Evolutionary conservation across 768 basidiomycete species (phyloP).

Genomic region (Peribolospora baueri): DNA sequence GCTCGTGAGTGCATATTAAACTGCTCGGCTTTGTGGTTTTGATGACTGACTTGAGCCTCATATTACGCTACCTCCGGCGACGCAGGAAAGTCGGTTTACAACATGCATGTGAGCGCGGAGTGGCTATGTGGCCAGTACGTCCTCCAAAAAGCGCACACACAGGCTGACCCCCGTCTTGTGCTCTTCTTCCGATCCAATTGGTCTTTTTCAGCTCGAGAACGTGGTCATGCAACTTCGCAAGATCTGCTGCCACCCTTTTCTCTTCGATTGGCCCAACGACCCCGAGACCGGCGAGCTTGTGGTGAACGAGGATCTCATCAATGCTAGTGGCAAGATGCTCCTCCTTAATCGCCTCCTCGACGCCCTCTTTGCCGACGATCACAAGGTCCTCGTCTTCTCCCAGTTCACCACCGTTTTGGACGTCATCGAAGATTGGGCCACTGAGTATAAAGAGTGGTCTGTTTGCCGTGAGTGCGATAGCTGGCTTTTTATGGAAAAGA

Average conservation of each 20-base stretch:
- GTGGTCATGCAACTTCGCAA: conserved; percentile 90
- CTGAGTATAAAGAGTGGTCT: conserved; percentile 51
- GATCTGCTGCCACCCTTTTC: conserved; percentile 77
- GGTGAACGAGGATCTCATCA: conserved; percentile 54
- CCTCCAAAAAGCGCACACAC: not conserved
- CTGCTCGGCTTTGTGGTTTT: too few relatives aligned
- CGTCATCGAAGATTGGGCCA: conserved; percentile 51
- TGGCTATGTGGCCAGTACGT: not conserved
- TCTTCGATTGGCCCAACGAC: conserved; percentile 64
- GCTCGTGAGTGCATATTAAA: too few relatives aligned
- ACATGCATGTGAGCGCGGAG: too few relatives aligned
- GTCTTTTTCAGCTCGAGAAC: conserved; percentile 39
- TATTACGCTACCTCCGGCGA: too few relatives aligned
- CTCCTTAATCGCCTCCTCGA: conserved; percentile 65
- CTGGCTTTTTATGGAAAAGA: too few relatives aligned
- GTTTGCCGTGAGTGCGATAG: conserved; percentile 26
- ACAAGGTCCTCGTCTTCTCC: conserved; percentile 36
- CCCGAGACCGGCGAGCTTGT: conserved; percentile 34
- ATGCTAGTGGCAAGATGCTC: conserved; percentile 91
- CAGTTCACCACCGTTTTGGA: conserved; percentile 95
- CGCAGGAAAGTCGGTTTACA: too few relatives aligned
- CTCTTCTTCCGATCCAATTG: conserved; percentile 17
- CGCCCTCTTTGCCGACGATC: conserved; percentile 50
- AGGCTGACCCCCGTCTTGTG: too few relatives aligned
- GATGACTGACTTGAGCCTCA: too few relatives aligned